Conservation (phyloP, 148 eudicot species). For the Diospyros lotus region DNA sequence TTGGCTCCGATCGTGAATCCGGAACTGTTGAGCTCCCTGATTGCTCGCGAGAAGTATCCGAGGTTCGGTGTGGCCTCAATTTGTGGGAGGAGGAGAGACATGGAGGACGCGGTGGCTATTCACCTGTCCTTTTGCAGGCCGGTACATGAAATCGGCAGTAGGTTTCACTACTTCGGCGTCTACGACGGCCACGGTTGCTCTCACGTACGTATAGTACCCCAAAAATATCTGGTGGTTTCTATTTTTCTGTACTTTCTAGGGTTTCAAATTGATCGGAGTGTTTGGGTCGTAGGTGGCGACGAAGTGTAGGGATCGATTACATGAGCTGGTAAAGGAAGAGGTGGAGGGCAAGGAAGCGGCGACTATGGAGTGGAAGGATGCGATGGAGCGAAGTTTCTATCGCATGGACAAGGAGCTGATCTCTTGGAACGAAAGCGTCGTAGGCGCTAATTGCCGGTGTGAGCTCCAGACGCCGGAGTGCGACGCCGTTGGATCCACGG, state of each 20-base stretch:
- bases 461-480: conserved; percentile 47
- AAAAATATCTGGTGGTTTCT: not conserved
- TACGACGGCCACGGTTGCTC: conserved; percentile 57
- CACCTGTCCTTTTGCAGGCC: conserved; percentile 31
- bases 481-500: conserved; percentile 53
- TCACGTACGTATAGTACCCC: conserved; percentile 19
- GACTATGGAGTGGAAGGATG: conserved; percentile 16
- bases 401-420: conserved; percentile 38
- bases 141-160: not conserved
- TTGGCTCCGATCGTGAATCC: not conserved
- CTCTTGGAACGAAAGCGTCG: conserved; percentile 7
- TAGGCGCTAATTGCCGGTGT: conserved; percentile 28
- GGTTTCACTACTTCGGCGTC: conserved; percentile 35
- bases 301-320: conserved; percentile 42
- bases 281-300: conserved; percentile 31
- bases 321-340: conserved; percentile 35
- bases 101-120: conserved; percentile 47
- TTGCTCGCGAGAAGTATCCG: conserved; percentile 9
- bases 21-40: not conserved
- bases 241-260: not conserved
- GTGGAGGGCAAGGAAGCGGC: conserved; percentile 4
- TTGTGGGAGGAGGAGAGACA: conserved; percentile 47
- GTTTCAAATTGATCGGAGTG: not conserved
- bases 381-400: conserved; percentile 32
- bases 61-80: conserved; percentile 37